phyloP scores from a whole-genome alignment of 2,329 filamentous ascomycete species.

The Ceratocystis cubensis region DNA sequence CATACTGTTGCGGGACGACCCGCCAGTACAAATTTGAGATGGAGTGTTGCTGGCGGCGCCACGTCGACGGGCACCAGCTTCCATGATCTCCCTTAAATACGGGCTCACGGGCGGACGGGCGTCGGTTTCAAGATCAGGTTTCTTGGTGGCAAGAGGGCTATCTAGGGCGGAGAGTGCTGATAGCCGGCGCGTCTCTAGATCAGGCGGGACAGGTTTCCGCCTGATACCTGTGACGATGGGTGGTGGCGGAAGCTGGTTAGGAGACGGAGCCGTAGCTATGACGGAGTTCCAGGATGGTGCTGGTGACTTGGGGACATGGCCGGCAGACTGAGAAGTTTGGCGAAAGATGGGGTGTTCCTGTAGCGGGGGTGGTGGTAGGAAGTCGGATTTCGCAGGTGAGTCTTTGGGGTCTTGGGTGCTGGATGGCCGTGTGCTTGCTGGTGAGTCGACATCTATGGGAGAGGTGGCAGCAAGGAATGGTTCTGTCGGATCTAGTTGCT shows the following conservation, averaged over 20 bases:
- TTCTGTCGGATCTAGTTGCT: slow-evolving; percentile 43
- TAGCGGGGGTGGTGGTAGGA: slow-evolving; percentile 2
- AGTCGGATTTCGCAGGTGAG: background rate
- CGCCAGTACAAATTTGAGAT: background rate
- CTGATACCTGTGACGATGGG: slow-evolving; percentile 9
- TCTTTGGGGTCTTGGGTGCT: background rate
- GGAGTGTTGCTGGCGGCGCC: background rate
- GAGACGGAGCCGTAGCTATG: slow-evolving; percentile 23
- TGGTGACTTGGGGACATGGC: slow-evolving; percentile 19
- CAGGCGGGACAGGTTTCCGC: slow-evolving; percentile 16
- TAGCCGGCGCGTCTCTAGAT: slow-evolving; percentile 11
- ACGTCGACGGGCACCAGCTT: slow-evolving; percentile 28
- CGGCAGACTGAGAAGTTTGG: slow-evolving; percentile 22
- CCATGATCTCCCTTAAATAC: slow-evolving; percentile 29
- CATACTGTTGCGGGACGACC: background rate
- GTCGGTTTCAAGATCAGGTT: slow-evolving; percentile 41
- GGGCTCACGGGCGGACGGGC: slow-evolving; percentile 52
- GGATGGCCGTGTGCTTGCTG: background rate
- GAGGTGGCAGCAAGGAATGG: slow-evolving; percentile 34
- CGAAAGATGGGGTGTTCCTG: slow-evolving; percentile 16
- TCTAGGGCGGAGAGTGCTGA: slow-evolving; percentile 14
- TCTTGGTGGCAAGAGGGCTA: slow-evolving; percentile 1
- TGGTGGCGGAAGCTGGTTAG: background rate
- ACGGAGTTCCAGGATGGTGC: background rate
- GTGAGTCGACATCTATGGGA: slow-evolving; percentile 29